A percentile compares a stretch with the other conserved stretches of the same genome.
Evolutionary conservation across 1,284 basidiomycete species (phyloP).

Genomic region (Boletus semigastroideus): DNA sequence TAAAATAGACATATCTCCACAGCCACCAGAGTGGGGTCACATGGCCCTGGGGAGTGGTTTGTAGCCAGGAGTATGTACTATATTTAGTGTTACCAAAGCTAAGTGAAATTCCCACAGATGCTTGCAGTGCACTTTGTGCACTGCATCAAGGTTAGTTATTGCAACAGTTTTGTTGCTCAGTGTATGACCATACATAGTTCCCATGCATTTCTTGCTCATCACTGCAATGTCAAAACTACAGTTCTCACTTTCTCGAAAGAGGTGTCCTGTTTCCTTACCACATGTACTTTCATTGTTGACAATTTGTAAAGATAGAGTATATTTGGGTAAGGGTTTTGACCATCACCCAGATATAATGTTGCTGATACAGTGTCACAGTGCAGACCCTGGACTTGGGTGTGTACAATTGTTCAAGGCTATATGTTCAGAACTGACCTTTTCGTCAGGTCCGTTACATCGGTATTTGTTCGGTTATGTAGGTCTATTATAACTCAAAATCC

Average conservation of each 20-base stretch:
- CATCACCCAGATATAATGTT: neutral
- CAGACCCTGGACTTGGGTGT: neutral
- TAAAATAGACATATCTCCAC: too few relatives aligned
- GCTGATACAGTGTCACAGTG: neutral
- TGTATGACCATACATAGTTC: too few relatives aligned
- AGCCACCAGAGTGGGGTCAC: too few relatives aligned
- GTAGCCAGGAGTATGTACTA: too few relatives aligned
- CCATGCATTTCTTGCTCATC: too few relatives aligned
- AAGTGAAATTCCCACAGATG: too few relatives aligned
- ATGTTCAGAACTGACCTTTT: neutral
- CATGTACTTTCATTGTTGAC: neutral
- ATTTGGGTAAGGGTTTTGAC: neutral
- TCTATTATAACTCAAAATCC: neutral
- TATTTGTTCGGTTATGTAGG: neutral
- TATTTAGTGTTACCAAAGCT: too few relatives aligned
- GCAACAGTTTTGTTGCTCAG: too few relatives aligned
- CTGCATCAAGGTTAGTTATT: too few relatives aligned
- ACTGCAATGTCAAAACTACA: too few relatives aligned
- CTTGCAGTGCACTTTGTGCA: too few relatives aligned
- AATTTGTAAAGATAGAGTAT: neutral
- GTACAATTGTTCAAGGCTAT: neutral
- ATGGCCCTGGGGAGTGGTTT: too few relatives aligned
- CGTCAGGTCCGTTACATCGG: conserved; percentile 6
- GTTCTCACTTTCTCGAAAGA: neutral
- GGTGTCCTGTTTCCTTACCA: neutral